Base-by-base conservation (phyloP, 2,329 filamentous ascomycete species). In the Fusarium torreyae region DNA sequence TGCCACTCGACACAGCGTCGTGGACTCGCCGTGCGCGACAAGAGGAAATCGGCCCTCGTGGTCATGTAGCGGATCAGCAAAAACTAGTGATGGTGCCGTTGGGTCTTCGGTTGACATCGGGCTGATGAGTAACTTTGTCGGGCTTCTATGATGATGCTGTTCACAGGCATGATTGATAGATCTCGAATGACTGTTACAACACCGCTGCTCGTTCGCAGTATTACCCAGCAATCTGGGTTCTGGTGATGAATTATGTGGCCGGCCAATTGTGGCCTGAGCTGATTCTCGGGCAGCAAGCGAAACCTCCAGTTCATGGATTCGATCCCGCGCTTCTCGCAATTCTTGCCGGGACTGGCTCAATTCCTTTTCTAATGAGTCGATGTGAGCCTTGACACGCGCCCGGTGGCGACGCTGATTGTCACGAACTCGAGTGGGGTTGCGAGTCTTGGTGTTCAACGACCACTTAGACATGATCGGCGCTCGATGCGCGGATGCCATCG, bases 361-460 rank as follows among this genome's bases (percentile, higher is more conserved):
- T 8, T 66, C 59, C 7, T 36, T 39, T 49, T 77, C 76, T 1
- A 77, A 68, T 3, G 63, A 58, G 3, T 77, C 70, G 26, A 85
- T 78, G 38, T 79, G 77, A 38, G 78, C 76, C 46, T 80, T 81
- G 42, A 80, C 78, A 31, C 81, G 76, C 10, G 83, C 82, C 6
- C 84, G 82, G 68, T 86, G 84, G 24, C 84, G 80, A 39, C 84
- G 81, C 70, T 86, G 84, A 66, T 86, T 87, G 45, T 86, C 81
- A n/a, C 84, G 82, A 17, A 84, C 80, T 9, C 84, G 79, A 10
- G 68, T 69, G 4, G 76, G 73, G 22, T 79, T 76, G 58, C 80
- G 74, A 6, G 77, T 73, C 20, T 44, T 34, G 11, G 60, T 28
- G 31, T 51, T 68, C 7, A 54, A 33, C 7, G 64, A 57, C 64